phyloP scores from a whole-genome alignment of 441 rosid species.

The Melastoma candidum region DNA sequence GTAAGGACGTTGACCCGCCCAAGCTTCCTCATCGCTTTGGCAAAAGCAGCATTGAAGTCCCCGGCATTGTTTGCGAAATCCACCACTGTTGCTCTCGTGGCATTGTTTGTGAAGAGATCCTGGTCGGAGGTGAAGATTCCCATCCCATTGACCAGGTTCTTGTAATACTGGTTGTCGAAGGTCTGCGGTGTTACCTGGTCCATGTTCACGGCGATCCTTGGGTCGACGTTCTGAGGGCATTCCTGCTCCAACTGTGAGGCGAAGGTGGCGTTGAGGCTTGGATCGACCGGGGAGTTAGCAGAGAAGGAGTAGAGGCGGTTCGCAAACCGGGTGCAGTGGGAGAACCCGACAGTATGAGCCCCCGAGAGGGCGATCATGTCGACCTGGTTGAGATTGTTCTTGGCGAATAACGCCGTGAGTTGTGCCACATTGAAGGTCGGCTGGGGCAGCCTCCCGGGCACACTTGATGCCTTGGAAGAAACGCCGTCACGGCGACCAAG shows the following conservation, averaged over 20 bases:
- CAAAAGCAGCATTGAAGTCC: slow-evolving; percentile 53
- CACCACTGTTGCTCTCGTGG: slow-evolving; percentile 38
- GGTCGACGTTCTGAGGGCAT: slow-evolving; percentile 48
- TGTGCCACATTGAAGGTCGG: slow-evolving; percentile 41
- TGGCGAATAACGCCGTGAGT: slow-evolving; percentile 38
- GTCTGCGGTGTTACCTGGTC: slow-evolving; percentile 38
- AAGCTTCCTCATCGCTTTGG: slow-evolving; percentile 53
- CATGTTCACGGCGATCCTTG: slow-evolving; percentile 33
- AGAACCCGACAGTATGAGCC: slow-evolving; percentile 78
- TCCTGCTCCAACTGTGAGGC: slow-evolving; percentile 40
- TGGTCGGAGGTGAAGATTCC: slow-evolving; percentile 75
- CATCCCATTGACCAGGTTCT: slow-evolving; percentile 52
- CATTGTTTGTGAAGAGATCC: slow-evolving; percentile 40
- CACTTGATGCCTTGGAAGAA: slow-evolving; percentile 43
- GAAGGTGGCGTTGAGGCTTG: slow-evolving; percentile 42
- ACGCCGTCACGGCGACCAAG: slow-evolving; percentile 73
- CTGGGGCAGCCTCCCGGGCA: slow-evolving; percentile 54
- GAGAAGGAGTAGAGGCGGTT: slow-evolving; percentile 61
- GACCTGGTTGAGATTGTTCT: slow-evolving; percentile 36
- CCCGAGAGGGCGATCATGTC: slow-evolving; percentile 94
- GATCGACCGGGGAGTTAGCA: slow-evolving; percentile 40
- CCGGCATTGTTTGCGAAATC: slow-evolving; percentile 45
- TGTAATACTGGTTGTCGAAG: slow-evolving; percentile 62
- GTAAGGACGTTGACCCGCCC: slow-evolving; percentile 61
- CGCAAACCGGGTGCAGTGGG: slow-evolving; percentile 62